Conservation (phyloP, 2,329 filamentous ascomycete species). For the Fonsecaea monophora region DNA sequence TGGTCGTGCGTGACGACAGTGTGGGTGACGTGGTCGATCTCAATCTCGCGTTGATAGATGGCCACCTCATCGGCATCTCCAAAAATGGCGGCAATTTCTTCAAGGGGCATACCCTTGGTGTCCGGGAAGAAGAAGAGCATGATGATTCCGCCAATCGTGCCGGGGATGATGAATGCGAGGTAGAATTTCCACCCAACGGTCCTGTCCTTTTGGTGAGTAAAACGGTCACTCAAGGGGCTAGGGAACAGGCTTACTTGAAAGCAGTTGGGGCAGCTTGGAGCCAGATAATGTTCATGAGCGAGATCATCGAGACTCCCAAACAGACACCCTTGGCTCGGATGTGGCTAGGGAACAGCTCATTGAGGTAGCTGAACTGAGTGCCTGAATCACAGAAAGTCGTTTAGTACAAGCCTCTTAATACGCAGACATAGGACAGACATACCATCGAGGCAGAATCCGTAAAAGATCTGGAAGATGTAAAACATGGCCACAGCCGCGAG, state of each 20-base stretch:
- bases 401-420: background rate
- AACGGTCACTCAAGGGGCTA: background rate
- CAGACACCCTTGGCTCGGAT: slow-evolving; percentile 32
- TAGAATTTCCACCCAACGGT: slow-evolving; percentile 43
- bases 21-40: slow-evolving; percentile 7
- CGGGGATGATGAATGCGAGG: slow-evolving; percentile 38
- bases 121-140: slow-evolving; percentile 39
- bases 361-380: slow-evolving; percentile 27
- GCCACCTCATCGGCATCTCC: slow-evolving; percentile 34
- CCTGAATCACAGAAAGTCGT: background rate
- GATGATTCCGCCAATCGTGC: slow-evolving; percentile 8
- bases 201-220: background rate
- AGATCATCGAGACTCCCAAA: slow-evolving; percentile 28
- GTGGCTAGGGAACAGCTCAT: slow-evolving; percentile 32
- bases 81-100: slow-evolving; percentile 48
- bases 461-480: slow-evolving; percentile 26
- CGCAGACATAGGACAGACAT: background rate
- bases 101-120: slow-evolving; percentile 44
- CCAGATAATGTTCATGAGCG: slow-evolving; percentile 28
- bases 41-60: slow-evolving; percentile 5
- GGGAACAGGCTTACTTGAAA: slow-evolving; percentile 40
- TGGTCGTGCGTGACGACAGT: background rate
- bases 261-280: slow-evolving; percentile 41
- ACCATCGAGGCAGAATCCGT: slow-evolving; percentile 23
- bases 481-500: slow-evolving; percentile 49